Base-by-base conservation (phyloP, 371 early-diverging fungal genomes). In the Rhizopus arrhizus region DNA sequence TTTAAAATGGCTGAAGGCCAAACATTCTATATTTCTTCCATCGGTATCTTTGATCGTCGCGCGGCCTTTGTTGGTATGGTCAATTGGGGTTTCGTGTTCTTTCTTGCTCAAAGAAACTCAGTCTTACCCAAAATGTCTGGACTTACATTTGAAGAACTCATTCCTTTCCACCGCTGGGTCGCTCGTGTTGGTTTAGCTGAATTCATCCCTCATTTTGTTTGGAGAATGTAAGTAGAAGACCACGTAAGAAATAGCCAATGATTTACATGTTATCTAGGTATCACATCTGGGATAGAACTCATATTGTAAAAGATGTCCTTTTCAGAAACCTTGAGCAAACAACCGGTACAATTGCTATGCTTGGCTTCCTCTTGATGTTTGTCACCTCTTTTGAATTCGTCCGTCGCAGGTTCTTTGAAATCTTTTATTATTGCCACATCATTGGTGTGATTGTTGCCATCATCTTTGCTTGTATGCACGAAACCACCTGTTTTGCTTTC, bases 121-220 rank as follows among this genome's bases (percentile, higher is more conserved):
- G 49, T 80, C 31, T 46, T 80, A 7, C 62, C 75, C 7, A 60
- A 66, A 29, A 77, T 80, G 72, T 71, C 72, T 31, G 80, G 80
- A 36, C 38, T 77, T 12, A 71, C 75, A 9, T 75, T 77, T 64
- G 77, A 80, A 61, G 66, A 66, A 3, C 43, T 80, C 8, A 65
- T 80, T 35, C 80, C 80, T 16, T 80, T 63, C 54, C 80, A 80
- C 66, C 80, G 80, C 4, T 74, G 75, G 66, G 16, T 80, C 35
- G 75, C 77, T 34, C 71, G 77, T 33, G 60, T 80, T 58, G 80
- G 80, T 13, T 59, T 77, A n/a, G 56, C 59, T 2, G 73, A 80
- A 49, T 72, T 68, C 42, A 52, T 80, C 0, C 73, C 75, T 40
- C 80, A 80, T 46, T 68, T 76, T 62, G 70, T 75, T 4, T 80